Percentiles rank a stretch among this genome's conserved stretches.
These are phyloP conservation scores for Penicillium taxi DNA, from an alignment of 495 filamentous ascomycete species.

Conservation along the genomic window DNA sequence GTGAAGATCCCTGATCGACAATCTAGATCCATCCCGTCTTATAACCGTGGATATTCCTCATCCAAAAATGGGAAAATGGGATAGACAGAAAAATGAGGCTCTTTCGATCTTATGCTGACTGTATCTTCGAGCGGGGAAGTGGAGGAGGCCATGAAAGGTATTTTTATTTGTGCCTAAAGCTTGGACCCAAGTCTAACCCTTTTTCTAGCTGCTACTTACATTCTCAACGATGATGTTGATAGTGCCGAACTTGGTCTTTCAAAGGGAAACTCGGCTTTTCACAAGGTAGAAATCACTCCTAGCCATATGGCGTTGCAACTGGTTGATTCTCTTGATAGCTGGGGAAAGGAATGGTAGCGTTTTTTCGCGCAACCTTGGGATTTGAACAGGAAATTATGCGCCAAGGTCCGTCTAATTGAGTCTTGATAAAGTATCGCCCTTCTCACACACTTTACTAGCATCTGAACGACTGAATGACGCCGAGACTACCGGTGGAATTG, in stretches of 20 bases:
- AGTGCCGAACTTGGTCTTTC: conserved; percentile 69
- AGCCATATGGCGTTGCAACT: neutral
- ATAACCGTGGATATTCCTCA: neutral
- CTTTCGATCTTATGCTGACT: conserved; percentile 16
- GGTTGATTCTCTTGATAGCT: conserved; percentile 39
- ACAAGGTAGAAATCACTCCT: conserved; percentile 49
- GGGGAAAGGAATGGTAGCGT: conserved; percentile 70
- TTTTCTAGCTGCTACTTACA: conserved; percentile 45
- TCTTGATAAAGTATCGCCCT: neutral
- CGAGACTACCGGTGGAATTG: conserved; percentile 69
- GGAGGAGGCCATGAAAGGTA: conserved; percentile 56
- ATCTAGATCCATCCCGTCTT: neutral
- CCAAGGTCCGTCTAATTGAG: conserved; percentile 46
- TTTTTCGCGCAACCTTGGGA: conserved; percentile 79
- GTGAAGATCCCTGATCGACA: conserved; percentile 17
- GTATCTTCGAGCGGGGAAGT: conserved; percentile 35
- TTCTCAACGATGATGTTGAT: conserved; percentile 93
- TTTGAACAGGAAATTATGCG: conserved; percentile 95
- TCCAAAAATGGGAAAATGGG: too few species aligned
- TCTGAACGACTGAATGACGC: conserved; percentile 64
- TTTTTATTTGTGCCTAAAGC: conserved; percentile 1
- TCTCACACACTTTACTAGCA: conserved; percentile 37
- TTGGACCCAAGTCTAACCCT: neutral
- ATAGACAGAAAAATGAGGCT: neutral
- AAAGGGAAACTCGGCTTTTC: conserved; percentile 76